These are phyloP conservation scores for Debaryomyces sp. DNA, from an alignment of 1,139 yeast genomes.

Conservation along the genomic window DNA sequence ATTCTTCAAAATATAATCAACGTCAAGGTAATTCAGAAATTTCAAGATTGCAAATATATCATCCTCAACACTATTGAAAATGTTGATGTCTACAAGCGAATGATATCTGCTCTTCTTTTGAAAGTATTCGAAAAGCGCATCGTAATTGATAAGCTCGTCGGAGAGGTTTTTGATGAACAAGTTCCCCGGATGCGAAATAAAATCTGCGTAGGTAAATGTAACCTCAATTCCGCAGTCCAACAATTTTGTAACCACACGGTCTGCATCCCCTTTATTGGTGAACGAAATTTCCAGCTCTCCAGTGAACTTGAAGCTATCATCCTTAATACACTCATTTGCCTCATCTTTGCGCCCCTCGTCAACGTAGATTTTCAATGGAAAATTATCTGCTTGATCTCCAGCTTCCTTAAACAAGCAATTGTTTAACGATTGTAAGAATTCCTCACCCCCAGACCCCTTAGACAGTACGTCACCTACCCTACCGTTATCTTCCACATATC, in stretches of 20 bases:
- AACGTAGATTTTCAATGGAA: constrained; percentile 10
- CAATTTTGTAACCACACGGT: constrained; percentile 10
- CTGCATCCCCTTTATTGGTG: constrained; percentile 8
- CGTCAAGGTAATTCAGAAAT: constrained; percentile 41
- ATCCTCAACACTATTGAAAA: constrained; percentile 26
- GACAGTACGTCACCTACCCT: neutral
- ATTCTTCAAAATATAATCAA: constrained; percentile 29
- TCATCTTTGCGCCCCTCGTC: neutral
- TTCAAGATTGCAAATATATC: constrained; percentile 38
- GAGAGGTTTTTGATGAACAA: constrained; percentile 56
- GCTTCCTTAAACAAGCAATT: constrained; percentile 7
- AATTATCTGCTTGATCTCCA: constrained; percentile 5
- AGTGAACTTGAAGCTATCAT: constrained; percentile 1
- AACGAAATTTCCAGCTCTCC: constrained; percentile 6
- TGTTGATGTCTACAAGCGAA: constrained; percentile 31
- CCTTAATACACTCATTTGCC: constrained; percentile 8
- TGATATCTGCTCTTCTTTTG: constrained; percentile 26
- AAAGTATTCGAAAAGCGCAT: constrained; percentile 28
- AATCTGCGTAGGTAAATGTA: constrained; percentile 35
- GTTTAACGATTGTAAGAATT: constrained; percentile 7
- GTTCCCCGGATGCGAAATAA: constrained; percentile 67
- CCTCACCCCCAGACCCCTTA: neutral
- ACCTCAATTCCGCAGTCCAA: constrained; percentile 8
- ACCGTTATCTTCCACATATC: neutral
- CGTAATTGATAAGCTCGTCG: constrained; percentile 18